Percentiles rank a stretch among this genome's conserved stretches.
Conservation (phyloP, 306 rosid genomes). For the Pyrus communis region DNA sequence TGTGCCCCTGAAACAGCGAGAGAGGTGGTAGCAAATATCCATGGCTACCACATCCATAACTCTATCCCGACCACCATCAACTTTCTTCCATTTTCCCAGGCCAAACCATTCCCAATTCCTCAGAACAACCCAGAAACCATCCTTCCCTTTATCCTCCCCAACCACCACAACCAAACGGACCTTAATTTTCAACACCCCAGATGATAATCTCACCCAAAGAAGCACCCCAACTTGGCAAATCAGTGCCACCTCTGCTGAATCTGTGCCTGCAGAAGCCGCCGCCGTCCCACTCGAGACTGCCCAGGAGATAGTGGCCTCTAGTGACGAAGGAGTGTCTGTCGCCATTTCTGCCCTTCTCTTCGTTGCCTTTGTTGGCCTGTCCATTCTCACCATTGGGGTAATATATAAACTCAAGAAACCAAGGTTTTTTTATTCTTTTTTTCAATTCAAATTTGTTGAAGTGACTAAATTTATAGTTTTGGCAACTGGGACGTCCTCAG, state of each 20-base stretch:
- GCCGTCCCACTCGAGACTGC: slow-evolving; percentile 33
- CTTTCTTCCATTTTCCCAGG: slow-evolving; percentile 25
- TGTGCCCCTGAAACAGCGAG: not conserved
- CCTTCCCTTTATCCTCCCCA: slow-evolving; percentile 13
- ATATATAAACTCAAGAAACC: not conserved
- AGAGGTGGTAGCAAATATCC: slow-evolving; percentile 31
- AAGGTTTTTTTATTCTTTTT: not conserved
- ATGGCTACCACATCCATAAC: slow-evolving; percentile 49
- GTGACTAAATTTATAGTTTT: not conserved
- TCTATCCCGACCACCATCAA: slow-evolving; percentile 39
- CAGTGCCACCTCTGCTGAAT: slow-evolving; percentile 34
- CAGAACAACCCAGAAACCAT: slow-evolving; percentile 7
- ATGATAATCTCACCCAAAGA: not conserved
- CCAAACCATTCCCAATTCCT: slow-evolving; percentile 15
- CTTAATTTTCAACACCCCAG: slow-evolving; percentile 18
- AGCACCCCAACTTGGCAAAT: slow-evolving; percentile 17
- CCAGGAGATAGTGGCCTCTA: slow-evolving; percentile 38
- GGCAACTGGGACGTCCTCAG: not conserved
- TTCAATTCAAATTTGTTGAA: not conserved
- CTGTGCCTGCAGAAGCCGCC: slow-evolving; percentile 30
- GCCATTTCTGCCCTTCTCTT: slow-evolving; percentile 58
- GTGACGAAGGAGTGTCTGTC: slow-evolving; percentile 34
- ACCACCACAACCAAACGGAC: slow-evolving; percentile 12
- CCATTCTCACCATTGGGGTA: slow-evolving; percentile 82
- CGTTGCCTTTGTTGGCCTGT: slow-evolving; percentile 62